Evolutionary conservation across 345 rosid species (phyloP), one percentile per base, ranked within the genome.

Genomic region (Cardamine resedifolia): DNA sequence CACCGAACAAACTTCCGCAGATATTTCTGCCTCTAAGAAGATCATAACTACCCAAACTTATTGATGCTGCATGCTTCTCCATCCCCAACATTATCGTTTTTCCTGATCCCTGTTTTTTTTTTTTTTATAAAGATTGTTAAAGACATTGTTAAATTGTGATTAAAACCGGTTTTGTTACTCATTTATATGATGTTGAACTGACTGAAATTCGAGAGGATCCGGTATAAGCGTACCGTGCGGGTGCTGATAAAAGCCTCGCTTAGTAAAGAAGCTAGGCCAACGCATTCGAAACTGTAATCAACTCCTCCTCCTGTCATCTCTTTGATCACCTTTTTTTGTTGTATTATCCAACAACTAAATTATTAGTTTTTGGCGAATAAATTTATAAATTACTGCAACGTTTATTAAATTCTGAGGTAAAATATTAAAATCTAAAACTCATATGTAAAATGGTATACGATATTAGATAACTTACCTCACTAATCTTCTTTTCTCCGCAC

Each of bases 201-300:
- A 41, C 34, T 28, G 10, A 8, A 28, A 30, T 39, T 10, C 15
- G 15, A 20, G 15, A 12, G 5, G 55, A 56, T 7, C 33, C 30
- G 47, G 50, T 47, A 18, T 44, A 43, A 11, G 28, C 43, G 10
- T 36, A 38, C 92, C 83, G 51, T 57, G 44, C 88, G 80, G 69
- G 74, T 84, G 73, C 94, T 77, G 2, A 1, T 28, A 65, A 88
- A 80, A 73, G 92, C 92, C 0, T 84, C 87, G 3, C 20, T 55
- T 85, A 80, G 70, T 3, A 76, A 38, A 0, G 86, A 76, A 10
- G 88, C 61, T 64, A 76, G 51, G 10, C 97, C 94, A 64, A 88
- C 73, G 65, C 95, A 88, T 71, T 87, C 96, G 18, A 91, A 91
- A 85, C 88, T 83, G 24, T 83, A 91, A 72, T 91, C 96, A 7